Conservation (phyloP, 805 yeast genomes). For the Lipomyces chichibuensis region DNA sequence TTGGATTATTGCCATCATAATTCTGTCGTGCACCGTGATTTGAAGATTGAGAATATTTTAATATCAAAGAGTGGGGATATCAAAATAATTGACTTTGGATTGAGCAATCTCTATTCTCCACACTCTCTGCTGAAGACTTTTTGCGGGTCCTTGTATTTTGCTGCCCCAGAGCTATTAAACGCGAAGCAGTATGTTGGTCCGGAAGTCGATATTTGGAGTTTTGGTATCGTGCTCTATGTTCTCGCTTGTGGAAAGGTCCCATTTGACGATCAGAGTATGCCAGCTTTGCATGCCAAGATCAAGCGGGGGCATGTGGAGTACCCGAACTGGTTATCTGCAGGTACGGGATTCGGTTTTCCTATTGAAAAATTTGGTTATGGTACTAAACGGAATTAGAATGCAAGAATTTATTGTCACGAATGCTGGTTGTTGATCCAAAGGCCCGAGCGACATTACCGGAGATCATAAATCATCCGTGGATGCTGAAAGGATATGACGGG, state of each 20-base stretch:
- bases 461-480: constrained; percentile 91
- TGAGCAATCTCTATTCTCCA: constrained; percentile 81
- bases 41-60: constrained; percentile 94
- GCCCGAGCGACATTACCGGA: constrained; percentile 79
- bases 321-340: constrained; percentile 77
- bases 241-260: constrained; percentile 98
- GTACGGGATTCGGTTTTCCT: constrained; percentile 10
- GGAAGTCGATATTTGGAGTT: constrained; percentile 97
- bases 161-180: constrained; percentile 93
- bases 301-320: constrained; percentile 91
- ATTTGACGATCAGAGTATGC: constrained; percentile 92
- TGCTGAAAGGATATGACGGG: constrained; percentile 81
- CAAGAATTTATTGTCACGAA: constrained; percentile 73
- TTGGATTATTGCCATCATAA: constrained; percentile 90
- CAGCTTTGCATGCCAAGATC: constrained; percentile 89
- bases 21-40: constrained; percentile 94
- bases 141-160: constrained; percentile 96
- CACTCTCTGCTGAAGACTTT: constrained; percentile 79
- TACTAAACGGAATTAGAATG: constrained; percentile 50
- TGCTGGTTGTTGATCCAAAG: constrained; percentile 88
- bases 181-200: constrained; percentile 96
- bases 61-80: constrained; percentile 91
- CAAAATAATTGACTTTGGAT: constrained; percentile 94
- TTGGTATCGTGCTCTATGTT: constrained; percentile 94
- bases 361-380: not conserved